Evolutionary conservation across 352 stramenopile species (phyloP), one percentile per base, ranked within the genome.

Genomic region (Phytophthora crassamura): DNA sequence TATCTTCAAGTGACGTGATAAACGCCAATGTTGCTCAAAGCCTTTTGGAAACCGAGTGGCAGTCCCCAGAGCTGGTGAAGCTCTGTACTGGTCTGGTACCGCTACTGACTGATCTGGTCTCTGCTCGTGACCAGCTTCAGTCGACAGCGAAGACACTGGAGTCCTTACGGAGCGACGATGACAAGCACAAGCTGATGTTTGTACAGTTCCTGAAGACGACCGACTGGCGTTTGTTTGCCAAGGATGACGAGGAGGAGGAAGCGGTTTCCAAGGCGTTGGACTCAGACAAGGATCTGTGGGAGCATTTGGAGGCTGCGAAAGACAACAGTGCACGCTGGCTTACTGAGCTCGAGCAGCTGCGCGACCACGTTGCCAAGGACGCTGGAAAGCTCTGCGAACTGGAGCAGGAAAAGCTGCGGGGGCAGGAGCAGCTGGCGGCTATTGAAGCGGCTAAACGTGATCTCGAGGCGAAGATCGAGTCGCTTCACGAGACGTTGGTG

Each of bases 211-310:
- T 71, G 15, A 18, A 53, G 36, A 53, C 58, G 12, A 32, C 33
- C n/a, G 66, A 78, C 58, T 51, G 35, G 48, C 69, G 53, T 38
- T 61, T 77, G 30, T 67, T 77, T 20, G 53, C 48, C 32, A 71
- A 61, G 16, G 48, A 48, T 45, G 54, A 4, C 22, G 59, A 77
- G 28, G 54, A 59, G 20, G 53, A 55, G 40, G 30, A 52, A 3
- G 34, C 57, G 25, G 39, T 49, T 18, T 7, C 46, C 20, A 20
- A 15, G 38, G 30, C 25, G 20, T 33, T 74, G 15, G 30, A 49
- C 8, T 50, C 35, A 30, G 30, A 20, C 16, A 28, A 52, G 20
- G 40, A 67, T 69, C 4, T 54, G 34, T 14, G 22, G 35, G 64
- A 64, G 16, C 12, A 42, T 36, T 53, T 76, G 35, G 36, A 43